Base-by-base conservation (phyloP, 1,284 basidiomycete species). In the Cryptococcus maquisensis region DNA sequence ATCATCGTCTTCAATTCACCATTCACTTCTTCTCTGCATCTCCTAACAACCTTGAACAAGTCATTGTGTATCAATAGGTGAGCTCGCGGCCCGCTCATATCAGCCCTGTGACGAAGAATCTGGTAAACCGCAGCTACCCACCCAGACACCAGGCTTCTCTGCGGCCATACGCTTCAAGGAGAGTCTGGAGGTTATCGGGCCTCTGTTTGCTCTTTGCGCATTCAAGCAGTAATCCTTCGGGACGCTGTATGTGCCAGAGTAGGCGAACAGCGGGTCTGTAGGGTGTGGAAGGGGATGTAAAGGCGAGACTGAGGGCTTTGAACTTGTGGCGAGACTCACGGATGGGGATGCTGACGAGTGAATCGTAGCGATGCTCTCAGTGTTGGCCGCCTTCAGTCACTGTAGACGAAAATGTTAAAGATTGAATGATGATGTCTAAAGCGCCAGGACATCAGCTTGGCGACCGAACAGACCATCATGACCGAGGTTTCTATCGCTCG, bases 81-180 rank as follows among this genome's bases (percentile, higher is more conserved):
- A 46, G 44, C 2, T 5, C 44, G 12, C 21, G 7, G 8, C 15
- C 36, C 16, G 20, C 28, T 32, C 32, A 8, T 20, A 36, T 12
- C 28, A 16, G 16, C 47, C 47, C 47, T 36, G 36, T 48, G 47
- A 48, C 23, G 47, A 48, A 36, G 36, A 28, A 48, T 48, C 47
- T 48, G 47, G 47, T 48, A 48, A 48, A 35, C 47, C 47, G 47
- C 9, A n/a, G 36, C 43, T 48, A 48, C 47, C 47, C 47, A 48
- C 47, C 47, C 47, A 37, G 36, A 16, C 35, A 18, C n/a, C 36
- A 32, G 28, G 10, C n/a, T 40, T 40, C 38, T 40, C 16, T 9
- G 39, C 16, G 15, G 39, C 15, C 20, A 8, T n/a, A 8, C 15
- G 20, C 39, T 21, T n/a, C 15, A 8, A n/a, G 39, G 16, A 15